Base-by-base conservation (phyloP, 2,329 filamentous ascomycete species). In the Niveomyces coronatus region DNA sequence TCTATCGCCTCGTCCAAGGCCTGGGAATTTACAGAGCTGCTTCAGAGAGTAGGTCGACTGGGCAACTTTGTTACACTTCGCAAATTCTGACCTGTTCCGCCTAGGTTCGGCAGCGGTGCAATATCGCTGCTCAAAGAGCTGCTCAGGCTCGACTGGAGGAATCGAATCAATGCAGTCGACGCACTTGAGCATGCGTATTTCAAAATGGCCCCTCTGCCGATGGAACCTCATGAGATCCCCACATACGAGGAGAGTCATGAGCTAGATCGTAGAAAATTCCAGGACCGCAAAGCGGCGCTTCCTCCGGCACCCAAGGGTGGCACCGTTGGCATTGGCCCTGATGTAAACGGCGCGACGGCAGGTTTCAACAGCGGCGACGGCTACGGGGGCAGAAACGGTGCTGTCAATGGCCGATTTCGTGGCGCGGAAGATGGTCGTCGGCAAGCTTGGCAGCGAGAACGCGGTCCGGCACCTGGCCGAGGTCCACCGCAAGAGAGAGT, bases 181-280 rank as follows among this genome's bases (percentile, higher is more conserved):
- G 91, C 91, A 1, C 66, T 98, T 16, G 75, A 93, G 46, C 91
- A 98, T 52, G 79, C 85, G 1, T 98, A 95, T 60, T 96, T 98
- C 64, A 80, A 76, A 44, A 82, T 76, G 40, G 61, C 73, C 1
- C 91, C 91, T 4, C 67, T 82, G 4, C 91, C 91, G 8, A 79
- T 88, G 27, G 74, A 75, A 39, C 86, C 91, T 1, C 80, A 82
- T 46, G 87, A 96, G 35, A 73, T 98, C n/a, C 91, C 91, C 3
- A 74, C 67, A 13, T 96, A 94, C 53, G 85, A 94, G 54, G 89
- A 95, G 52, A 94, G 87, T 31, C 91, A 98, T 60, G 91, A 98
- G 59, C 68, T 96, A n/a, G 91, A 98, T 56, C 76, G 89, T 35
- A 78, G 87, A 56, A 93, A 89, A 60, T 89, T 87, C 49, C 82